These are phyloP conservation scores for Neltuma alba DNA, from an alignment of 306 rosid genomes.

Conservation along the genomic window DNA sequence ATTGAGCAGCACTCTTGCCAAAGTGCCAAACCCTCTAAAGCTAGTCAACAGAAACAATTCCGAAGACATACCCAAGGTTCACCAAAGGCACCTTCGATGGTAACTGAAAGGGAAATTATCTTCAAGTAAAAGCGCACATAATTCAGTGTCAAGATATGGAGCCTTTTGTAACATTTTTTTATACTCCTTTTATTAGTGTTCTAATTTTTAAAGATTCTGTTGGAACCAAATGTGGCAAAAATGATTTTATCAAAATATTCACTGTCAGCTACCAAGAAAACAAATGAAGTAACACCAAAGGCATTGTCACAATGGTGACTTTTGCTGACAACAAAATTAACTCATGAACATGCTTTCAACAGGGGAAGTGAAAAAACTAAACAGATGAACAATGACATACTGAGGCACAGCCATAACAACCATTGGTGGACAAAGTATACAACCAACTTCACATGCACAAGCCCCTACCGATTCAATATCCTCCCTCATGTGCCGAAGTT, in stretches of 20 bases:
- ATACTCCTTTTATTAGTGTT: neutral
- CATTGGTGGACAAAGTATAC: conserved; percentile 32
- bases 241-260: conserved; percentile 10
- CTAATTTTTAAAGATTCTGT: neutral
- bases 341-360: conserved; percentile 18
- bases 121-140: neutral
- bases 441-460: conserved; percentile 24
- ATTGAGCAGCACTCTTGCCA: conserved; percentile 12
- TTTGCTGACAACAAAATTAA: neutral
- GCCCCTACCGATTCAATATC: conserved; percentile 90
- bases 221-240: conserved; percentile 11
- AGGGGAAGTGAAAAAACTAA: neutral
- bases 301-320: neutral
- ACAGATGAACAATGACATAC: conserved; percentile 20
- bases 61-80: conserved; percentile 17
- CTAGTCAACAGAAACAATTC: neutral
- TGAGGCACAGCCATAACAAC: conserved; percentile 12
- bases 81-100: neutral
- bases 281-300: conserved; percentile 1
- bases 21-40: conserved; percentile 15
- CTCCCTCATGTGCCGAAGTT: conserved; percentile 98
- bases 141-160: conserved; percentile 15
- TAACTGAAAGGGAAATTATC: conserved; percentile 10
- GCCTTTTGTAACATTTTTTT: conserved; percentile 8
- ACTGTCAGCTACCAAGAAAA: conserved; percentile 24